phyloP scores from a whole-genome alignment of 192 early-diverging fungal species.

The Spinellus fusiger region DNA sequence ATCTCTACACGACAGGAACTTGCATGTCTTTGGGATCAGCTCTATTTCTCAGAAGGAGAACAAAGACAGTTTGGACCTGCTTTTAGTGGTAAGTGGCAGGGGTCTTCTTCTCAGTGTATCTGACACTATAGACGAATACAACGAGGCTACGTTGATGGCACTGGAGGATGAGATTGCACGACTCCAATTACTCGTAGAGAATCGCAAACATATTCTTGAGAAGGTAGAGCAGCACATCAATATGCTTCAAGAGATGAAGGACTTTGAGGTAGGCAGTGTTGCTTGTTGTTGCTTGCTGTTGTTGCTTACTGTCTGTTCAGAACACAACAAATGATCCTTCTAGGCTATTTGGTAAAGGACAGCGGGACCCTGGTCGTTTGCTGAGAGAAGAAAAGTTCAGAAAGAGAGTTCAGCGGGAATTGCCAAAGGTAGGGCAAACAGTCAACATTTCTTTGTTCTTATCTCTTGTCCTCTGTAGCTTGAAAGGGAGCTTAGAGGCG shows the following conservation, averaged over 20 bases:
- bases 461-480: not conserved
- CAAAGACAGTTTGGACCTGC: conserved; percentile 12
- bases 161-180: conserved; percentile 39
- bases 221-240: conserved; percentile 31
- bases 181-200: conserved; percentile 25
- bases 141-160: conserved; percentile 25
- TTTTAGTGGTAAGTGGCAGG: conserved; percentile 4
- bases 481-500: conserved; percentile 27
- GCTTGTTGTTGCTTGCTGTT: not conserved
- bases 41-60: conserved; percentile 28
- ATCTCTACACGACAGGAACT: conserved; percentile 29
- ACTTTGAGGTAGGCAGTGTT: conserved; percentile 21
- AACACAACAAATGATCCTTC: conserved; percentile 33
- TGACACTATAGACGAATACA: not conserved
- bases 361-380: conserved; percentile 44
- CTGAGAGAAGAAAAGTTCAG: conserved; percentile 47
- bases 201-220: conserved; percentile 37
- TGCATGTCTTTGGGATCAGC: conserved; percentile 33
- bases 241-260: conserved; percentile 34
- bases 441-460: not conserved
- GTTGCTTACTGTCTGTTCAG: conserved; percentile 7
- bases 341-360: conserved; percentile 33
- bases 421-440: conserved; percentile 27
- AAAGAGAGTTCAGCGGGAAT: conserved; percentile 34
- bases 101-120: not conserved